These are phyloP conservation scores for Cylindrotheca fusiformis DNA, from an alignment of 108 stramenopile genomes.

Conservation along the genomic window DNA sequence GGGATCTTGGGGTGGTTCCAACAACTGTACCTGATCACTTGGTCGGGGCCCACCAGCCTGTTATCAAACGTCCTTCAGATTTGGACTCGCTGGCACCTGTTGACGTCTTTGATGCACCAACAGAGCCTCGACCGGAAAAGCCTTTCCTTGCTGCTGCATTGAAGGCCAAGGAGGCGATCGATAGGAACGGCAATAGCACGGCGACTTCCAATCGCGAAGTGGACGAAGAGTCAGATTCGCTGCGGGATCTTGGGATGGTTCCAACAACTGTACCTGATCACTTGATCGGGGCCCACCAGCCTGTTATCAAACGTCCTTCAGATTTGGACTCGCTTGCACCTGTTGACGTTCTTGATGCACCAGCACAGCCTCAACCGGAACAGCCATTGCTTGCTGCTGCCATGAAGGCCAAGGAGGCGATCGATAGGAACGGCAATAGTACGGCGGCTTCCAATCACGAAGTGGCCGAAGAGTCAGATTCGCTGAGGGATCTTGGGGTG, in stretches of 20 bases:
- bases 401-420: constrained; percentile 3
- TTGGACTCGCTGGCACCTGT: background rate
- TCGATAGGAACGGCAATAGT: no score
- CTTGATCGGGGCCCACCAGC: background rate
- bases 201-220: no score
- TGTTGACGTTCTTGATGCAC: constrained; percentile 7
- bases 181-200: no score
- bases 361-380: background rate
- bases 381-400: constrained; percentile 16
- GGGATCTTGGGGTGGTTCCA: background rate
- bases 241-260: background rate
- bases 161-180: constrained; percentile 6
- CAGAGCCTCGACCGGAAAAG: constrained; percentile 1
- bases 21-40: background rate
- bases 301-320: background rate
- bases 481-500: background rate
- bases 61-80: constrained; percentile 1
- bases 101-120: constrained; percentile 11
- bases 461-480: background rate
- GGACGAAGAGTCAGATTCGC: background rate
- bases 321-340: constrained; percentile 4
- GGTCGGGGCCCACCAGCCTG: background rate
- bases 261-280: background rate
- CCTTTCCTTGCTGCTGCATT: constrained; percentile 13
- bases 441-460: background rate